Base-by-base conservation (phyloP, 768 basidiomycete species). In the Candolleomyces aberdarensis region DNA sequence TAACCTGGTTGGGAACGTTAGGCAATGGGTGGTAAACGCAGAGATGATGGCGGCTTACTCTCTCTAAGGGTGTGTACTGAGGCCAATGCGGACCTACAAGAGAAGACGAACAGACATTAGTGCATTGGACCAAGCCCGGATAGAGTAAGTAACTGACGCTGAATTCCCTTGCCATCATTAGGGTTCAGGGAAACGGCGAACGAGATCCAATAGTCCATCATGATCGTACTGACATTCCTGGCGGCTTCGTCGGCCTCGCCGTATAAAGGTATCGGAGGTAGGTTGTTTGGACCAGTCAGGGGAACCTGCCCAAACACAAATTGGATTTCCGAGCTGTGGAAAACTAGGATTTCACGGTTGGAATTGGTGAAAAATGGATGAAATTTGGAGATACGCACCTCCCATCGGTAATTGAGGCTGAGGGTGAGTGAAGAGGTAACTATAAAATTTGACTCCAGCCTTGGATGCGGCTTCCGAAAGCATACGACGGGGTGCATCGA, bases 121-220 rank as follows among this genome's bases (percentile, higher is more conserved):
- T 36, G 15, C 26, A 14, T 58, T 11, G 6, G 5, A 8, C 51
- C n/a, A n/a, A 36, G 11, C 8, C 41, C 22, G 19, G 11, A 57
- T 56, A 41, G 14, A 67, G 71, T 53, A 59, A 76, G 75, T 72
- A 54, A 65, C 20, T 41, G 56, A 36, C 36, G 36, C 11, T 36
- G 36, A 36, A 36, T 50, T 15, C 78, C 76, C n/a, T 63, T 66
- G 2, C 70, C 70, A 52, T 79, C 78, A 62, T 79, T 79, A 3
- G 77, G 78, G 59, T 76, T 69, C 43, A 79, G 62, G 32, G 69
- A 71, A 3, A 70, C 74, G 1, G 72, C 72, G 52, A 78, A 79
- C 3, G 78, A 79, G 9, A 79, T 70, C 78, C 76, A 79, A 58
- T 78, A 79, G 59, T 79, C 75, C 29, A 76, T 71, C 71, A 79